These are phyloP conservation scores for Garcia nutans DNA, from an alignment of 345 rosid species.

Conservation along the genomic window DNA sequence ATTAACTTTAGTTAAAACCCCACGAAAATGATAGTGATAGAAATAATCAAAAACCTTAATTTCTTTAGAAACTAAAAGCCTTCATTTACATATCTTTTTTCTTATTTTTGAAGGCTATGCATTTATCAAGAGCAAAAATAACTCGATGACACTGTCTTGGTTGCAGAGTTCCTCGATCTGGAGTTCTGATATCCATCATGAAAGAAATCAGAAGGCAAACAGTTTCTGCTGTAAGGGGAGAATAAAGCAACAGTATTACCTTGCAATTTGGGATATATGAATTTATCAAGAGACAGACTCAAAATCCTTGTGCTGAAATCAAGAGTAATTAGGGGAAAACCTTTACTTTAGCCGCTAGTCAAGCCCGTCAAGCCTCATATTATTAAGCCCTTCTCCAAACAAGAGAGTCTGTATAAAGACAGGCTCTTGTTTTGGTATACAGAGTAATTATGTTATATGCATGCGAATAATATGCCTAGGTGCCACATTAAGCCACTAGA, in stretches of 20 bases:
- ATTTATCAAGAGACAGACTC: neutral
- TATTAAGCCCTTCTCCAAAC: neutral
- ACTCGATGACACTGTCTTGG: neutral
- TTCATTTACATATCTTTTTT: neutral
- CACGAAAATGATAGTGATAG: neutral
- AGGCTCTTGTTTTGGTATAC: too few relatives aligned
- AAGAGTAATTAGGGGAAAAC: neutral
- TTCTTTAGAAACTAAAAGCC: neutral
- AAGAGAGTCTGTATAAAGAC: neutral
- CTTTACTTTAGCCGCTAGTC: neutral
- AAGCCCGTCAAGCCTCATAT: too few relatives aligned
- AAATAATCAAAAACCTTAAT: too few relatives aligned
- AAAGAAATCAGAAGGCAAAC: neutral
- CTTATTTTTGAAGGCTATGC: neutral
- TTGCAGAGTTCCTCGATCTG: neutral
- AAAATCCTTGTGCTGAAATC: neutral
- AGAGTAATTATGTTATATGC: too few relatives aligned
- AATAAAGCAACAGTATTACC: neutral
- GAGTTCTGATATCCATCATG: neutral
- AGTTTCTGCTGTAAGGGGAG: neutral
- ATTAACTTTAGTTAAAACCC: neutral
- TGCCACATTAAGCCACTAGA: neutral
- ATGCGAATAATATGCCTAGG: neutral
- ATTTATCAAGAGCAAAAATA: neutral
- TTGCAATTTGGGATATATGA: neutral